Evolutionary conservation across 2,329 filamentous ascomycete species (phyloP).

Genomic region (Paraconiothyrium brasiliense): DNA sequence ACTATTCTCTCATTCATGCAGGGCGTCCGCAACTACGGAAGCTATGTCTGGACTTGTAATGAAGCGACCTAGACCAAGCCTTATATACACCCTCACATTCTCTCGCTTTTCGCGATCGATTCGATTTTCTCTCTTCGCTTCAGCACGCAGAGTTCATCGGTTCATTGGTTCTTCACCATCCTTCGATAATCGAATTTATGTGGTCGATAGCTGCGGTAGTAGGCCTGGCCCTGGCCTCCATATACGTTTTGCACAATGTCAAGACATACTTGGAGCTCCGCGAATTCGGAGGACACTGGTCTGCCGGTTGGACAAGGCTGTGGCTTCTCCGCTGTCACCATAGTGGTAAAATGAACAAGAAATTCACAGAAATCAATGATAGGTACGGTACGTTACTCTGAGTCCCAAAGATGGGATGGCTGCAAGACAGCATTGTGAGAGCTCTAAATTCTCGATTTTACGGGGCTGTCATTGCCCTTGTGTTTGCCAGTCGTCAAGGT

Average conservation of each 20-base stretch:
- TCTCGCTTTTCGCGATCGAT: not conserved
- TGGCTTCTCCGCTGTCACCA: not conserved
- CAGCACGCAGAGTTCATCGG: not conserved
- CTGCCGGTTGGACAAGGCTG: constrained; percentile 2
- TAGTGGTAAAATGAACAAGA: not conserved
- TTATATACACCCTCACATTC: not conserved
- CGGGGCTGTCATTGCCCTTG: not conserved
- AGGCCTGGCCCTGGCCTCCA: not conserved
- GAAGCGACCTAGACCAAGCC: not conserved
- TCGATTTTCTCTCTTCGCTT: not conserved
- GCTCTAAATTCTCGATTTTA: not conserved
- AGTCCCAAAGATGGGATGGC: not conserved
- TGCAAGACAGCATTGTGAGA: not conserved
- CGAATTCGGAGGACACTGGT: not conserved
- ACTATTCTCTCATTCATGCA: not conserved
- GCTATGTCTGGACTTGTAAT: not conserved
- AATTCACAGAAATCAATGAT: constrained; percentile 1
- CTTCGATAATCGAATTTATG: not conserved
- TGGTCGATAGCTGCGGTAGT: not conserved
- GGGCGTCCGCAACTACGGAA: not conserved
- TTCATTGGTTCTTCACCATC: not conserved
- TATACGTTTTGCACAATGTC: not conserved
- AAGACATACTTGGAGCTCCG: not conserved
- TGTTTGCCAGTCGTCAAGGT: not conserved
- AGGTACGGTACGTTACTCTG: not conserved